phyloP scores from a whole-genome alignment of 208 protist species.

The Crithidia thermophila region DNA sequence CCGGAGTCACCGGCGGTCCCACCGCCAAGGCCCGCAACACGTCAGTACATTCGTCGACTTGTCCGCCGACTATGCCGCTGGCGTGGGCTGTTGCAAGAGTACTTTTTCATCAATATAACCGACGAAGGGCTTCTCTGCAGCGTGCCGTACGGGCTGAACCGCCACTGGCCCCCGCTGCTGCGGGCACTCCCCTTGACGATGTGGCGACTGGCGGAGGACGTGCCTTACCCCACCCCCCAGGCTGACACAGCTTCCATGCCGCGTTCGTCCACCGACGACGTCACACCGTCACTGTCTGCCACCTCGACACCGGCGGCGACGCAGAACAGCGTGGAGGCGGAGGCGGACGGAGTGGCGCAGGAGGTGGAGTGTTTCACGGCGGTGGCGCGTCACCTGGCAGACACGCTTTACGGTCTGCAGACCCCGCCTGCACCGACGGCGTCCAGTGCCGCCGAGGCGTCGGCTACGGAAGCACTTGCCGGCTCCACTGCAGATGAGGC shows the following conservation, averaged over 20 bases:
- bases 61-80: constrained; percentile 54
- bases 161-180: constrained; percentile 68
- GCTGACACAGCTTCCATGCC: neutral
- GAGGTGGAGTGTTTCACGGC: constrained; percentile 73
- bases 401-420: constrained; percentile 67
- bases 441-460: neutral
- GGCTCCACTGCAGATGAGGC: neutral
- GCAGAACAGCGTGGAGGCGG: constrained; percentile 24
- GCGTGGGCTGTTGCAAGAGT: constrained; percentile 80
- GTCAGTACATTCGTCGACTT: constrained; percentile 46
- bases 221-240: constrained; percentile 49
- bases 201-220: constrained; percentile 65
- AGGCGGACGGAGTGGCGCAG: constrained; percentile 42
- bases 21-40: constrained; percentile 16
- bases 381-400: constrained; percentile 67
- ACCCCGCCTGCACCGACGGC: constrained; percentile 5
- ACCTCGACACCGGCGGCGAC: neutral
- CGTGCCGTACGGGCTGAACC: constrained; percentile 65
- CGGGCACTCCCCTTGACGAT: constrained; percentile 69
- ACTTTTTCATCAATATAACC: constrained; percentile 73
- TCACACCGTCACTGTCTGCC: neutral
- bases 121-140: constrained; percentile 46
- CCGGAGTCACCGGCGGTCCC: neutral
- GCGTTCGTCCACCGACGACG: no score
- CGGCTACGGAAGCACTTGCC: neutral